Evolutionary conservation across 805 yeast genomes (phyloP).

Genomic region (Candida parachauliodes): DNA sequence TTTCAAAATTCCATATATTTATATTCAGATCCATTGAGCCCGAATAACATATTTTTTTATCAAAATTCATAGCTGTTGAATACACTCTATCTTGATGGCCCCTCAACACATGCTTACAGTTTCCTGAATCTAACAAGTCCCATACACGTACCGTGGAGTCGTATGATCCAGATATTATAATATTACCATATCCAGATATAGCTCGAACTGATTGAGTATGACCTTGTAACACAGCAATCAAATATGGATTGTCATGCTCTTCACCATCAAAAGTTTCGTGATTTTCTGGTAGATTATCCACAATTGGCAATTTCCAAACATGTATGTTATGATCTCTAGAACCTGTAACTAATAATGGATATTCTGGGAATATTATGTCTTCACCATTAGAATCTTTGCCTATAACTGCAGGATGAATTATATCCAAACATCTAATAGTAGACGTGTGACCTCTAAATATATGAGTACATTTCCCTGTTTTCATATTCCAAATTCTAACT

Average conservation of each 20-base stretch:
- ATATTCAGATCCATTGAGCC: constrained; percentile 90
- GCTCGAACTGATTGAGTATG: constrained; percentile 61
- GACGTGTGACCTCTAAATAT: constrained; percentile 89
- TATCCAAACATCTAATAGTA: constrained; percentile 88
- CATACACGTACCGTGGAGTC: constrained; percentile 89
- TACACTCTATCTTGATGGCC: constrained; percentile 90
- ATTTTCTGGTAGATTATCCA: constrained; percentile 22
- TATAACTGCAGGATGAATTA: constrained; percentile 62
- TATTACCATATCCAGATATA: constrained; percentile 79
- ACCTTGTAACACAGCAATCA: constrained; percentile 63
- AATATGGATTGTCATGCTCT: constrained; percentile 49
- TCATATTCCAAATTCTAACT: constrained; percentile 89
- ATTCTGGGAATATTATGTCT: constrained; percentile 53
- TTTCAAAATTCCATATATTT: constrained; percentile 82
- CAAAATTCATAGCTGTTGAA: constrained; percentile 77
- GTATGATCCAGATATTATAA: constrained; percentile 84
- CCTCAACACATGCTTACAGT: constrained; percentile 65
- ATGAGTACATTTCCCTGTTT: constrained; percentile 83
- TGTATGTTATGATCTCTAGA: constrained; percentile 43
- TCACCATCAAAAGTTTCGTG: constrained; percentile 23
- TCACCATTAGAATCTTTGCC: constrained; percentile 60
- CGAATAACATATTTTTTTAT: constrained; percentile 76
- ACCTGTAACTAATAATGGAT: constrained; percentile 59
- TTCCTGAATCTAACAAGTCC: constrained; percentile 70
- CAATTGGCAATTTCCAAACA: constrained; percentile 55